Percentiles rank a stretch among this genome's conserved stretches.
These are phyloP conservation scores for Didymella pomorum DNA, from an alignment of 2,329 filamentous ascomycete species.

Conservation along the genomic window DNA sequence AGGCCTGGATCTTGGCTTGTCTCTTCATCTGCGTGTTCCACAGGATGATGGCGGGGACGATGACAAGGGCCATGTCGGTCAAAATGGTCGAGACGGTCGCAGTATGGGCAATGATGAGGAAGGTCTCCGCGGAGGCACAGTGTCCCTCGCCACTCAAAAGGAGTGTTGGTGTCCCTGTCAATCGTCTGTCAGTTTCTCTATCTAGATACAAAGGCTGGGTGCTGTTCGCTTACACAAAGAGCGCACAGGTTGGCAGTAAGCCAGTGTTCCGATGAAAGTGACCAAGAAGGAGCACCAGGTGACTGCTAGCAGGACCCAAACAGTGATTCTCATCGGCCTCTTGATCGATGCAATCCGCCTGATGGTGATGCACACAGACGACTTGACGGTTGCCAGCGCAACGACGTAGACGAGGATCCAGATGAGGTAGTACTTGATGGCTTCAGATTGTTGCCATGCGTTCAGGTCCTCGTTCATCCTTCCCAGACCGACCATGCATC, in stretches of 20 bases:
- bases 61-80: conserved; percentile 31
- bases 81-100: conserved; percentile 32
- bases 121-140: conserved; percentile 29
- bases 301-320: conserved; percentile 26
- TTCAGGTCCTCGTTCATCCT: conserved; percentile 29
- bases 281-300: conserved; percentile 34
- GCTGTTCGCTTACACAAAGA: conserved; percentile 11
- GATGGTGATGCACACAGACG: conserved; percentile 35
- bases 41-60: conserved; percentile 32
- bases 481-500: conserved; percentile 29
- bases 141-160: conserved; percentile 24
- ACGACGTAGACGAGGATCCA: conserved; percentile 38
- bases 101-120: conserved; percentile 32
- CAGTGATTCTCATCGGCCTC: conserved; percentile 23
- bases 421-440: conserved; percentile 36
- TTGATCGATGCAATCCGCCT: conserved; percentile 34
- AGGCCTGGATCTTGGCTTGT: conserved; percentile 32
- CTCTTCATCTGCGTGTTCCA: conserved; percentile 38
- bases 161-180: conserved; percentile 21
- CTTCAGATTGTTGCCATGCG: conserved; percentile 28
- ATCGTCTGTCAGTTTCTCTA: no score
- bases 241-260: conserved; percentile 30
- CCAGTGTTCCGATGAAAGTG: conserved; percentile 31
- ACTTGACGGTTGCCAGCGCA: conserved; percentile 34
- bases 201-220: no score